Evolutionary conservation across 2,329 filamentous ascomycete species (phyloP).

Genomic region (Dendryphion nanum): DNA sequence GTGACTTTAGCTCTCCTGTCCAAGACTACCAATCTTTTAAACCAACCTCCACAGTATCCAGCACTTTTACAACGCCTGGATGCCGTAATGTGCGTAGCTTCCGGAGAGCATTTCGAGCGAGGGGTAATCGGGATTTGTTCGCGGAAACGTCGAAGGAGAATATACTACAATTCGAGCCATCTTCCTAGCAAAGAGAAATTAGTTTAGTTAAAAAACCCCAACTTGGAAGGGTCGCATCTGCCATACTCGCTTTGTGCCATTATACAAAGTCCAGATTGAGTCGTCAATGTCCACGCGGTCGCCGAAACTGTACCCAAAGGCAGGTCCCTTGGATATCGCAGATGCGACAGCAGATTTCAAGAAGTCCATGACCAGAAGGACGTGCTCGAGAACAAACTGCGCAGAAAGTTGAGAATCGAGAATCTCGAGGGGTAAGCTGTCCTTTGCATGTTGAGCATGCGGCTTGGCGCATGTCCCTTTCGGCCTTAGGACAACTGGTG

Average conservation of each 20-base stretch:
- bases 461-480: too few species aligned
- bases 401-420: not conserved
- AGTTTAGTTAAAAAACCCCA: slow-evolving; percentile 12
- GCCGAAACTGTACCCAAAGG: slow-evolving; percentile 89
- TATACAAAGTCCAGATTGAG: slow-evolving; percentile 95
- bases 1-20: slow-evolving; percentile 13
- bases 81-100: slow-evolving; percentile 92
- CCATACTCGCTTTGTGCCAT: slow-evolving; percentile 82
- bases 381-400: not conserved
- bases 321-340: slow-evolving; percentile 89
- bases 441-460: too few species aligned
- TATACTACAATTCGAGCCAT: slow-evolving; percentile 90
- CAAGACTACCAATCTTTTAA: not conserved
- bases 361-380: slow-evolving; percentile 74
- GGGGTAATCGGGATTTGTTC: slow-evolving; percentile 76
- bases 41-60: slow-evolving; percentile 87
- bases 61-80: slow-evolving; percentile 88
- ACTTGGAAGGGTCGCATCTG: slow-evolving; percentile 13
- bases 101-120: slow-evolving; percentile 90
- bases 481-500: not conserved
- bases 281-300: slow-evolving; percentile 89
- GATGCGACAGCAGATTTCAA: slow-evolving; percentile 97
- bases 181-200: slow-evolving; percentile 62
- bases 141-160: slow-evolving; percentile 89
- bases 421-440: not conserved